Evolutionary conservation across 2,329 filamentous ascomycete species (phyloP), one percentile per base, ranked within the genome.

Genomic region (Apiospora aurea): DNA sequence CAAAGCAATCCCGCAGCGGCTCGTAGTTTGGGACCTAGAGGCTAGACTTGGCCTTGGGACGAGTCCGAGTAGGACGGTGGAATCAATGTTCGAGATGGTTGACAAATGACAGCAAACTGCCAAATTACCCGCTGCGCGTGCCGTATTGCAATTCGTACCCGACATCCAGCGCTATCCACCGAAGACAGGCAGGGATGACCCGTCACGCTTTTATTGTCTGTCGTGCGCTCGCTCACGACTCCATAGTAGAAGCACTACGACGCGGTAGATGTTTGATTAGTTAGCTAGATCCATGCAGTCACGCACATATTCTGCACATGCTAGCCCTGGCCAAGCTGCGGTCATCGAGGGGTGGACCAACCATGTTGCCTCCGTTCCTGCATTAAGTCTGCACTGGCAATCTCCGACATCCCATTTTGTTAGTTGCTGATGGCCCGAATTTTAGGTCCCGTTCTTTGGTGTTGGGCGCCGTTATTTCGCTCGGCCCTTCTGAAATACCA

Each of bases 371-470:
- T 38, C 57, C 34, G 57, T 64, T 64, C 57, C 57, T 64, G 57
- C 57, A 64, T 64, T 41, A 64, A 64, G 29, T 38, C 34, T 11
- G 47, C 47, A 51, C 13, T 53, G 57, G 34, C 57, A 64, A 64
- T 64, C 57, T 64, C 57, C 57, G 57, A 64, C 57, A 64, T 64
- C 34, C 57, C 57, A 64, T 64, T 41, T 64, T 64, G 57, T n/a
- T 64, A 64, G 57, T 38, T 64, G 57, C 57, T 64, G 57, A n/a
- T 64, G 57, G 57, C 26, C 26, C 26, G 26, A 14, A n/a, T 64
- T 21, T 64, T 64, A 64, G 57, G 34, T 64, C 57, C 57, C 57
- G 57, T 64, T 18, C 34, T 41, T 64, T n/a, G 57, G 57, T 64
- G 34, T 41, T 41, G 57, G 57, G 57, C 57, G 57, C 57, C 34